phyloP scores from a whole-genome alignment of 768 basidiomycete species.

The Lactarius sp. region DNA sequence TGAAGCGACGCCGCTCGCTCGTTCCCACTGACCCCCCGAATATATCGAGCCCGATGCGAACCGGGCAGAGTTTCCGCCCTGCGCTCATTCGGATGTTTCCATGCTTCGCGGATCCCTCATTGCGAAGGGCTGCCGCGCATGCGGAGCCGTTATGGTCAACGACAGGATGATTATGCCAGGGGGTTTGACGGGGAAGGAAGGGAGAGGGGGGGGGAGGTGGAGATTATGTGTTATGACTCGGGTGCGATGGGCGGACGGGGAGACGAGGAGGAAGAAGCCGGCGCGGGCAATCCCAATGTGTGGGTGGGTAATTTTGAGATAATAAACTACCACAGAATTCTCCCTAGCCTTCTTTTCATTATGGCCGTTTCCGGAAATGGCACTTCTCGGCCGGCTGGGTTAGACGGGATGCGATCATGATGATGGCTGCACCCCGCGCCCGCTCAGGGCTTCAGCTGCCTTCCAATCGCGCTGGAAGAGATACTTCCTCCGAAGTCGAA shows the following conservation, averaged over 20 bases:
- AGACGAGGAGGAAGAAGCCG: neutral
- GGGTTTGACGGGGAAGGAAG: neutral
- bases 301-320: neutral
- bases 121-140: neutral
- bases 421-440: neutral
- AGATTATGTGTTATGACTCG: neutral
- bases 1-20: neutral
- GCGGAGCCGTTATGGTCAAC: neutral
- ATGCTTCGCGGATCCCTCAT: neutral
- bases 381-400: conserved; percentile 9
- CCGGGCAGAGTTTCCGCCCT: neutral
- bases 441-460: neutral
- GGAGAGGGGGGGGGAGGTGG: neutral
- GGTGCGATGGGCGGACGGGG: neutral
- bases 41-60: neutral
- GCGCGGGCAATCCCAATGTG: neutral
- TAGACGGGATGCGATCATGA: neutral
- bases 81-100: neutral
- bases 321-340: conserved; percentile 11
- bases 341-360: conserved; percentile 15
- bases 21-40: neutral
- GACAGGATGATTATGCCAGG: neutral
- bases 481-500: neutral
- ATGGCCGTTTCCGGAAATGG: conserved; percentile 13
- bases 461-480: neutral